Evolutionary conservation across 2,329 filamentous ascomycete species (phyloP).

Genomic region (Raffaelea deltoideospora): DNA sequence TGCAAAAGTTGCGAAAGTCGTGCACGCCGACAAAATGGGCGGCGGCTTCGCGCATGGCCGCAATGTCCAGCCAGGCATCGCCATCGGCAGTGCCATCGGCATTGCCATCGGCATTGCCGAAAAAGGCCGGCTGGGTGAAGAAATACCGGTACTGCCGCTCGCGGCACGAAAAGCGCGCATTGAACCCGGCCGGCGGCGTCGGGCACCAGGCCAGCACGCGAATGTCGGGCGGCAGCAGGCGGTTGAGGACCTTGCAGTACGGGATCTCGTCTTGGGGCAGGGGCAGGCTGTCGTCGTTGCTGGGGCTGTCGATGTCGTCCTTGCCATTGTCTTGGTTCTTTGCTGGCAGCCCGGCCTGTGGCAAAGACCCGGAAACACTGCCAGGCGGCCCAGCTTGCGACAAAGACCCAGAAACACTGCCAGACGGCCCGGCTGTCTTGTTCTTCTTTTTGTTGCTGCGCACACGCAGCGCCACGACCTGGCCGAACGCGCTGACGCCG

Average conservation of each 20-base stretch:
- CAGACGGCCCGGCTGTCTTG: too few species aligned
- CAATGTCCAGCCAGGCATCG: constrained; percentile 69
- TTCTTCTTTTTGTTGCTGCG: constrained; percentile 47
- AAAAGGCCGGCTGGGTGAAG: constrained; percentile 86
- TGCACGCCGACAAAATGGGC: constrained; percentile 67
- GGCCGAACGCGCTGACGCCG: constrained; percentile 91
- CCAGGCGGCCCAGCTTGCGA: too few species aligned
- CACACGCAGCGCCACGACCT: constrained; percentile 75
- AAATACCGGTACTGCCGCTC: constrained; percentile 92
- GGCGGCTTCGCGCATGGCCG: constrained; percentile 71
- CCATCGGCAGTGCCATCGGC: constrained; percentile 25
- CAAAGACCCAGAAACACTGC: too few species aligned
- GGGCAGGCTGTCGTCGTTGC: constrained; percentile 40
- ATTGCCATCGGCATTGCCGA: constrained; percentile 35
- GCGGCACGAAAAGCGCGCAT: constrained; percentile 81
- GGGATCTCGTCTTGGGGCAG: constrained; percentile 43
- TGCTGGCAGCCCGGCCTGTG: too few species aligned
- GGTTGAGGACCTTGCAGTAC: constrained; percentile 74
- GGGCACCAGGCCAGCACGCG: constrained; percentile 89
- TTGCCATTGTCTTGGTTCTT: too few species aligned
- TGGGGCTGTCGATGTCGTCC: constrained; percentile 37
- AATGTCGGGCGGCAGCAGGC: constrained; percentile 78
- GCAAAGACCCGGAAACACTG: too few species aligned
- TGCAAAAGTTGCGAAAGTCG: constrained; percentile 96
- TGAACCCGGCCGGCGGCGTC: constrained; percentile 62